Evolutionary conservation across 2,329 filamentous ascomycete species (phyloP), one percentile per base, ranked within the genome.

Genomic region (Lizonia empirigonia): DNA sequence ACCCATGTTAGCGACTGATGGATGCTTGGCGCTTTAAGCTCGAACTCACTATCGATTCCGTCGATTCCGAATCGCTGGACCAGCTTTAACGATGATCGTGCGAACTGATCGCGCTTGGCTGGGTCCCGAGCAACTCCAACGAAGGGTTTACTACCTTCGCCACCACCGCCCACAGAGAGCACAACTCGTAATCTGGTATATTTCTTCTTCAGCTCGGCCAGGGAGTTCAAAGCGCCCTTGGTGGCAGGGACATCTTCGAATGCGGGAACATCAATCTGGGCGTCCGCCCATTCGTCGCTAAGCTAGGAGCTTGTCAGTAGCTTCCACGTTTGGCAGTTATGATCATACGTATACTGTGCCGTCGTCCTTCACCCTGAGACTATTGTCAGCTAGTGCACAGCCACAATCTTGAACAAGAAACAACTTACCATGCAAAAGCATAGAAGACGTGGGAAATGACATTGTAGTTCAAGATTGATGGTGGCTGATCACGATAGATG

Each of bases 391-490:
- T 47, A 24, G 32, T 61, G 30, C 26, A 44, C 27, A 33, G 49
- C 40, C 48, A 50, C 44, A 41, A 32, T 41, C 3, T 8, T 33
- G 44, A 47, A 23, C 47, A 46, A 33, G 6, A 22, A 44, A 8
- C 12, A 47, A 63, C 70, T 59, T 72, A 82, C 80, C 78, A 82
- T 51, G 89, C 89, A 81, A 90, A 92, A 10, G 89, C 88, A 69
- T 93, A 93, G 73, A 91, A 92, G 20, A 92, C 85, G 67, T 91
- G 87, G 60, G 87, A 91, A 64, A 93, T 85, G 64, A 87, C 89
- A 59, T 84, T 84, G 70, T 90, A 85, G 69, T 89, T 89, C 66
- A 93, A 77, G 47, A 85, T 85, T 1, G 84, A 88, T 0, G 90
- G 90, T 13, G 88, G 88, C 63, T 90, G 84, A 57, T 86, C 83